Evolutionary conservation across 2,329 filamentous ascomycete genomes (phyloP), one percentile per base, ranked within the genome.

Genomic region (Calonectria naviculata): DNA sequence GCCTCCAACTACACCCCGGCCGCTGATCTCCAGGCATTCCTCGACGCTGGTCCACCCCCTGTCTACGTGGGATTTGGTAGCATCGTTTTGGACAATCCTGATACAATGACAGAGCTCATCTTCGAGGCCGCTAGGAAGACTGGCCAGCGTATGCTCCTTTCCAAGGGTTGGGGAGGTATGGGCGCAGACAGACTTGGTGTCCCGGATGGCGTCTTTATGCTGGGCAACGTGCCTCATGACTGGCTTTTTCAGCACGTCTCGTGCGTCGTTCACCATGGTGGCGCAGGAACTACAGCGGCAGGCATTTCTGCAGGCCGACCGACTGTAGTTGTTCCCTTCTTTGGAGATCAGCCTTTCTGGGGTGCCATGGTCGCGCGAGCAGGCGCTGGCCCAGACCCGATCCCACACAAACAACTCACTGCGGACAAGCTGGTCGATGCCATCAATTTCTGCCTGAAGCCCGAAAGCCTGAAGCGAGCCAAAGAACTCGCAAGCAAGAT

Each of bases 141-240:
- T 88, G 12, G 87, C 92, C 0, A 93, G 93, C 1, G 88, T 94
- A 95, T 94, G 2, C 84, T 97, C 1, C 92, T 97, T 1, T 96
- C 94, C 0, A 95, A 96, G 79, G 95, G 95, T 19, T 97, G 95
- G 95, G 94, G 95, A 60, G 94, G 94, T 0, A 86, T 97, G 8
- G 95, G 94, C 34, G 93, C 90, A 0, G 93, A 95, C 76, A 86
- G 91, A 36, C 80, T 93, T 4, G 89, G 89, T 1, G 83, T 95
- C n/a, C 94, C 94, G 0, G 90, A 95, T 2, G 90, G 91, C 5
- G 91, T 97, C 2, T 94, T 94, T 79, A 94, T 97, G 90, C 87
- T 97, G 42, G 94, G 93, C 13, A 97, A 96, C 78, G 91, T 92
- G 49, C 95, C 95, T 1, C 95, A 97, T 73, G 95, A 97, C 83